phyloP scores from a whole-genome alignment of 1,284 basidiomycete species.

The Mycosarcoma maydis region DNA sequence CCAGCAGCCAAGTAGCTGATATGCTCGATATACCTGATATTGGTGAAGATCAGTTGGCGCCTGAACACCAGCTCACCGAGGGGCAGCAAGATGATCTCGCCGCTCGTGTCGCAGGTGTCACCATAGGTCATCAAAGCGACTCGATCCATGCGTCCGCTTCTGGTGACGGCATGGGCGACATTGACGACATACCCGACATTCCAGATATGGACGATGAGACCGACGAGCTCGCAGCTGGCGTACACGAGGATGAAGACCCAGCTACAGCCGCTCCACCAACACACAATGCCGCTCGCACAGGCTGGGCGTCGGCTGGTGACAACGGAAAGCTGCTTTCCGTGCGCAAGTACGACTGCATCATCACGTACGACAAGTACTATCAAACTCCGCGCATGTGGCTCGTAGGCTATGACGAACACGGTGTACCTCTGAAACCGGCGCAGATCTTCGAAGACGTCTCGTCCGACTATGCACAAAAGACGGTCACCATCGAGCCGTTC shows the following conservation, averaged over 20 bases:
- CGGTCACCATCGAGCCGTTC: constrained; percentile 97
- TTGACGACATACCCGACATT: constrained; percentile 56
- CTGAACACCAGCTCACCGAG: constrained; percentile 48
- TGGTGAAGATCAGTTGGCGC: constrained; percentile 48
- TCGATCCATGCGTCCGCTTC: constrained; percentile 8
- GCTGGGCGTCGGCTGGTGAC: constrained; percentile 70
- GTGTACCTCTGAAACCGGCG: constrained; percentile 70
- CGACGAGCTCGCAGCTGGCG: constrained; percentile 51
- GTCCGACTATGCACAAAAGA: constrained; percentile 97
- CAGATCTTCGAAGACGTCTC: constrained; percentile 98
- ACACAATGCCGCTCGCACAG: background rate
- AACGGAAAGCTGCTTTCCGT: constrained; percentile 83
- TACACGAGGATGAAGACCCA: constrained; percentile 59
- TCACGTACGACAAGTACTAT: constrained; percentile 89
- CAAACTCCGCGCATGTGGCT: constrained; percentile 65
- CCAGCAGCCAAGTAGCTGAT: constrained; percentile 26
- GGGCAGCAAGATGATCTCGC: constrained; percentile 60
- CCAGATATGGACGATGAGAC: constrained; percentile 61
- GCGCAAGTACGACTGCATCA: constrained; percentile 98
- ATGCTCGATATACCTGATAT: constrained; percentile 62
- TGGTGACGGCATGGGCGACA: constrained; percentile 31
- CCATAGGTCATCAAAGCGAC: constrained; percentile 6
- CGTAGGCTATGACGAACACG: constrained; percentile 65
- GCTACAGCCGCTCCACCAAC: constrained; percentile 57
- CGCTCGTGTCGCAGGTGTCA: constrained; percentile 45